A percentile compares a stretch with the other conserved stretches of the same genome.
Conservation (phyloP, 2,329 filamentous ascomycete species). For the Colletotrichum siamense region DNA sequence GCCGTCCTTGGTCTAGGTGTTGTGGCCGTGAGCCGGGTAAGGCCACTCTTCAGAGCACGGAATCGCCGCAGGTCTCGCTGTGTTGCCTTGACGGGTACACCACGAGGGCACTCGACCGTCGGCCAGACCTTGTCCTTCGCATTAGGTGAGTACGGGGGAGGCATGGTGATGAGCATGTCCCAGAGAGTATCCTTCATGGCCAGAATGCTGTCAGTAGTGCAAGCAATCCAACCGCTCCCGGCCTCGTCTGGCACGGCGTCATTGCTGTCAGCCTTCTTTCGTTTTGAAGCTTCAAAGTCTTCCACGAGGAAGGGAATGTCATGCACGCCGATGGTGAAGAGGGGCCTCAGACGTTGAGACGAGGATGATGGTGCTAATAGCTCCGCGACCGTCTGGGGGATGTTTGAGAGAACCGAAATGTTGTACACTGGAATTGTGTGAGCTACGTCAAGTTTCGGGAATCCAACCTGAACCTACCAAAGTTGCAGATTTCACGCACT, state of each 20-base stretch:
- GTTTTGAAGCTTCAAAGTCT: slow-evolving; percentile 56
- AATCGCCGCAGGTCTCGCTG: slow-evolving; percentile 89
- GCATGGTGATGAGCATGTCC: slow-evolving; percentile 87
- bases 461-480: slow-evolving; percentile 63
- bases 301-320: slow-evolving; percentile 82
- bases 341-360: slow-evolving; percentile 72
- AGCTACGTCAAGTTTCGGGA: background rate
- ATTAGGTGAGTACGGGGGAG: slow-evolving; percentile 63
- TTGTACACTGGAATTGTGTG: slow-evolving; percentile 75
- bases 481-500: slow-evolving; percentile 85
- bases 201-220: slow-evolving; percentile 93
- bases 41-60: slow-evolving; percentile 68
- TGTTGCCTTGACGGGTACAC: slow-evolving; percentile 77
- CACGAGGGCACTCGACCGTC: slow-evolving; percentile 70
- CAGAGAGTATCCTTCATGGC: slow-evolving; percentile 85
- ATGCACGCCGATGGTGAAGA: slow-evolving; percentile 94
- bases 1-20: slow-evolving; percentile 13
- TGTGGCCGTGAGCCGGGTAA: slow-evolving; percentile 52
- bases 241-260: slow-evolving; percentile 49
- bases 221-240: slow-evolving; percentile 84
- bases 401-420: slow-evolving; percentile 89
- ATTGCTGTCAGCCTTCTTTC: slow-evolving; percentile 37
- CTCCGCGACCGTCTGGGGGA: slow-evolving; percentile 76
- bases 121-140: slow-evolving; percentile 75
- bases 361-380: slow-evolving; percentile 68